A percentile compares a stretch with the other conserved stretches of the same genome.
Evolutionary conservation across 176 grass and related monocot species (phyloP).

Genomic region (Thalia dealbata): DNA sequence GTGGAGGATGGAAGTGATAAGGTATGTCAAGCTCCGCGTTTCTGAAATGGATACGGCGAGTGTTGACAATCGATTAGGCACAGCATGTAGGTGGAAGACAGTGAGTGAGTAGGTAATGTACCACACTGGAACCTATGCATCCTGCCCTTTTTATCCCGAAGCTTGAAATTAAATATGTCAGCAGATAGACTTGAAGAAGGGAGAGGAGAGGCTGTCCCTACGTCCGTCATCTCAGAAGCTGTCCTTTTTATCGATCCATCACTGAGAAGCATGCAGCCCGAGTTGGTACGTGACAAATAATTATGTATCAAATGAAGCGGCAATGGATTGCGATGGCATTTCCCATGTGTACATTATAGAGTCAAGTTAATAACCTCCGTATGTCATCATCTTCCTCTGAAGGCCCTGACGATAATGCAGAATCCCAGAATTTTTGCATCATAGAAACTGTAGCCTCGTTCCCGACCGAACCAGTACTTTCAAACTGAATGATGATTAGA

Average conservation of each 20-base stretch:
- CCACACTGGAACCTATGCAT: constrained; percentile 71
- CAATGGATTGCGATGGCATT: neutral
- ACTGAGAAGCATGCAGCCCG: constrained; percentile 12
- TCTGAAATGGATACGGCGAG: constrained; percentile 24
- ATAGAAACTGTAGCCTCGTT: constrained; percentile 32
- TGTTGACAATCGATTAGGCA: neutral
- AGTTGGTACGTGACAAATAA: no score
- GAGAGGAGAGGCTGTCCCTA: constrained; percentile 10
- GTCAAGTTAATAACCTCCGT: constrained; percentile 25
- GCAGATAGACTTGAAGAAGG: constrained; percentile 12
- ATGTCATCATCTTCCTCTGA: constrained; percentile 45
- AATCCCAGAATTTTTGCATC: constrained; percentile 81
- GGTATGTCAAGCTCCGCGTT: constrained; percentile 45
- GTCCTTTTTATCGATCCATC: constrained; percentile 34
- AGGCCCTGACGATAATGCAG: constrained; percentile 43
- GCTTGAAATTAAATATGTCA: constrained; percentile 54
- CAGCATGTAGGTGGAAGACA: neutral
- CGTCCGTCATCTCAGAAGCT: constrained; percentile 36
- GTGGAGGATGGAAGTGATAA: constrained; percentile 62
- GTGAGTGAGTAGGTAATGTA: constrained; percentile 8
- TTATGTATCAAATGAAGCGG: neutral
- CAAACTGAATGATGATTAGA: constrained; percentile 28
- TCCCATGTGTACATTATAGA: neutral
- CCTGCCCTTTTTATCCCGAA: constrained; percentile 45
- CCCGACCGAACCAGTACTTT: constrained; percentile 23